Evolutionary conservation across 352 stramenopile species (phyloP).

Genomic region (Phytophthora rubi): DNA sequence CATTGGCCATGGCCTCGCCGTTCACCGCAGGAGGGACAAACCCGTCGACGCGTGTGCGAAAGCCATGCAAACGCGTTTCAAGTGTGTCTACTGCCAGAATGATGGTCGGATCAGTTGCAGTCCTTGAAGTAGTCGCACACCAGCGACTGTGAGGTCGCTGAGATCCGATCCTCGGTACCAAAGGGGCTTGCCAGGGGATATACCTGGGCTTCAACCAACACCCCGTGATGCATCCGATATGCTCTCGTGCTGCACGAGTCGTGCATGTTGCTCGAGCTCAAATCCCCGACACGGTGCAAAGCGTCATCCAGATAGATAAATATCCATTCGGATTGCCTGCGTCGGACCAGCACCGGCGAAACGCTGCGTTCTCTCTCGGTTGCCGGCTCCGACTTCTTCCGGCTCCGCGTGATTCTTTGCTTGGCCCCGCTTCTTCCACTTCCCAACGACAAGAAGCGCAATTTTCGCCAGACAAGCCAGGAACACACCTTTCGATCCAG

Average conservation of each 20-base stretch:
- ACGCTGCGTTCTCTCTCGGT: conserved; percentile 28
- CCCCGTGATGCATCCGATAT: too few relatives aligned
- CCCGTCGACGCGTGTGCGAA: conserved; percentile 3
- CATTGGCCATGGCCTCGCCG: background rate
- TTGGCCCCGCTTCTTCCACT: conserved; percentile 14
- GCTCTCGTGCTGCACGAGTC: too few relatives aligned
- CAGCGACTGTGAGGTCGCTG: background rate
- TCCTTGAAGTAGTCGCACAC: conserved; percentile 14
- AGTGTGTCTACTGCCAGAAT: conserved; percentile 22
- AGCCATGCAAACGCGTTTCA: conserved; percentile 25
- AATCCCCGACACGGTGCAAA: background rate
- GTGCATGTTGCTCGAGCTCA: background rate
- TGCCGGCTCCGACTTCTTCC: conserved; percentile 25
- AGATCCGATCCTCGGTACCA: background rate
- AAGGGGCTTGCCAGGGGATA: background rate
- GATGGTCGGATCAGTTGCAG: conserved; percentile 32
- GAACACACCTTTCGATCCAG: conserved; percentile 9
- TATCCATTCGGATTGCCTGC: background rate
- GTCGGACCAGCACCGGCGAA: conserved; percentile 10
- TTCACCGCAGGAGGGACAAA: background rate
- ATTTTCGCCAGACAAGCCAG: conserved; percentile 26
- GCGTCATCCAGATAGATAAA: background rate
- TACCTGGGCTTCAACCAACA: too few relatives aligned
- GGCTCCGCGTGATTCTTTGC: background rate
- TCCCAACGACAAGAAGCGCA: conserved; percentile 14